Conservation (phyloP, 495 filamentous ascomycete genomes). For the Hypoxylon rickii region DNA sequence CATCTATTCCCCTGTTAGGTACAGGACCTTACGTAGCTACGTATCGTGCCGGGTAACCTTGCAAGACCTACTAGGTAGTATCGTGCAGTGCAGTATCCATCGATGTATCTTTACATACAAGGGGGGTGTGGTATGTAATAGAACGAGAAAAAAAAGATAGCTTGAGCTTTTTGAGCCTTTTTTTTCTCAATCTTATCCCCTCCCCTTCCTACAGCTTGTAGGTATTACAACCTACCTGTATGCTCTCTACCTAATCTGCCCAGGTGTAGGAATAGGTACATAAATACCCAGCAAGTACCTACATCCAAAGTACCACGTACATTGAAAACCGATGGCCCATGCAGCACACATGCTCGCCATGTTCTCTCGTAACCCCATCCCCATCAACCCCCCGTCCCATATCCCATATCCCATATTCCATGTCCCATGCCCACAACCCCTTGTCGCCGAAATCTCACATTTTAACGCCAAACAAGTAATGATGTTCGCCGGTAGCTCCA, state of each 20-base stretch:
- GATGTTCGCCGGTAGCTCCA: conserved; percentile 29
- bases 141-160: too few relatives aligned
- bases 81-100: neutral
- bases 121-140: too few relatives aligned
- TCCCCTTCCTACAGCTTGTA: too few relatives aligned
- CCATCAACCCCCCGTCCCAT: too few relatives aligned
- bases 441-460: conserved; percentile 32
- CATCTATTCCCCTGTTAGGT: conserved; percentile 6
- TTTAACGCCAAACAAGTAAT: conserved; percentile 25
- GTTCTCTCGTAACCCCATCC: conserved; percentile 31
- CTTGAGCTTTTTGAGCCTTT: neutral
- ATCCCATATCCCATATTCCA: conserved; percentile 5
- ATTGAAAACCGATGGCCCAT: neutral
- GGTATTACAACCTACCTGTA: too few relatives aligned
- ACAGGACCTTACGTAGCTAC: neutral
- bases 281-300: too few relatives aligned
- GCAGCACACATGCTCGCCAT: conserved; percentile 35
- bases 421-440: conserved; percentile 14
- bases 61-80: neutral
- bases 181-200: too few relatives aligned
- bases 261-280: too few relatives aligned
- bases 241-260: too few relatives aligned
- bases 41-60: neutral
- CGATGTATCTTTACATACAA: too few relatives aligned
- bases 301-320: neutral